Conservation (phyloP, 192 early-diverging fungal species). For the Spizellomyces sp. region DNA sequence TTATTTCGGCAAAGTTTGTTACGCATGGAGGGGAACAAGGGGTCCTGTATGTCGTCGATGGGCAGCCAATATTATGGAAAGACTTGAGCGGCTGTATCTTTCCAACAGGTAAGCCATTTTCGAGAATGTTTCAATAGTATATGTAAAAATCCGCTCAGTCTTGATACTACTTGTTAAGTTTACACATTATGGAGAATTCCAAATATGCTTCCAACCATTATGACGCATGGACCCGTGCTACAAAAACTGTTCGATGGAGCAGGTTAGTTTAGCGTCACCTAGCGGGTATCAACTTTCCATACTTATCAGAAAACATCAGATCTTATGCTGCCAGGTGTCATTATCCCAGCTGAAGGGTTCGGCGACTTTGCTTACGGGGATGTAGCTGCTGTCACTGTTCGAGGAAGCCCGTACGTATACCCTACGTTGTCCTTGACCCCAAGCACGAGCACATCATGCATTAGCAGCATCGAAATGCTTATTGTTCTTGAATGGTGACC, state of each 20-base stretch:
- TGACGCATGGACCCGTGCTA: conserved; percentile 70
- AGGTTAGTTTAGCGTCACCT: background rate
- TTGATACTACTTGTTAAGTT: conserved; percentile 42
- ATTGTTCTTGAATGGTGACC: no score
- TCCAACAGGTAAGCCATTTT: conserved; percentile 58
- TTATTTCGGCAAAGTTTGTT: conserved; percentile 67
- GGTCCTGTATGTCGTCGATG: conserved; percentile 62
- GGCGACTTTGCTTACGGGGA: conserved; percentile 52
- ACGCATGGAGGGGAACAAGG: conserved; percentile 67
- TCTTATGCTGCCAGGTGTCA: conserved; percentile 77
- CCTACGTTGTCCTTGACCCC: no score
- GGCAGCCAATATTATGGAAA: conserved; percentile 70
- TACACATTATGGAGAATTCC: conserved; percentile 81
- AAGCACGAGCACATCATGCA: no score
- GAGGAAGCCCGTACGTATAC: conserved; percentile 49
- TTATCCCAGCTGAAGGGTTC: conserved; percentile 45
- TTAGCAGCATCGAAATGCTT: no score
- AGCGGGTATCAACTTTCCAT: no score
- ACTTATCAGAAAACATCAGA: conserved; percentile 36
- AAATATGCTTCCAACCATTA: conserved; percentile 61
- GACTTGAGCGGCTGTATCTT: conserved; percentile 54
- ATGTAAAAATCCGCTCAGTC: no score
- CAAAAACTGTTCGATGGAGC: conserved; percentile 78
- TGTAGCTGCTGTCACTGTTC: conserved; percentile 56
- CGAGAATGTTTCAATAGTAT: no score